Evolutionary conservation across 2,329 filamentous ascomycete species (phyloP), one percentile per base, ranked within the genome.

Genomic region (Fusarium udum): DNA sequence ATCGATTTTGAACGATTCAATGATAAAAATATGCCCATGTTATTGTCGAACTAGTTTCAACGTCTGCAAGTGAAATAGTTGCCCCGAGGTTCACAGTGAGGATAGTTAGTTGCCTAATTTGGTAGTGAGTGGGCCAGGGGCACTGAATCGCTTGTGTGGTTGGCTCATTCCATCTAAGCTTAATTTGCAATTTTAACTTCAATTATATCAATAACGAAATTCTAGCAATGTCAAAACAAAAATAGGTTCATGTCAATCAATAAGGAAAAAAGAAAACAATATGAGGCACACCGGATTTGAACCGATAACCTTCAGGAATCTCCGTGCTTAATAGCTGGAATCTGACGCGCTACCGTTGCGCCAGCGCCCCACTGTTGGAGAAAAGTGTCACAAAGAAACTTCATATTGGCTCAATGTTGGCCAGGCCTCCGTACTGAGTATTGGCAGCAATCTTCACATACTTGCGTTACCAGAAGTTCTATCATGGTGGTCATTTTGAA

Each of bases 321-420:
- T 55, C 51, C 51, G 11, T 55, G 51, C 51, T 55, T 7, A 18
- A 11, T 9, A 53, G 51, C 51, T 53, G 51, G 51, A 53, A 53
- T 53, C 51, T 53, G 51, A 53, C 51, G 51, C 51, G 51, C 51
- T 53, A 53, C 51, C 51, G 51, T 53, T 53, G 51, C 51, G 51
- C 51, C 51, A 53, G 51, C 51, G 51, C 51, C 51, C 51, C 51
- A 53, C 24, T 37, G 34, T 28, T 52, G 48, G 3, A 15, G 8
- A 26, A 26, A 9, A 6, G 13, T 0, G 6, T 36, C 0, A 2
- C 3, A 26, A 34, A 26, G 0, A 11, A 10, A 20, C 1, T 0
- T 15, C 1, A 51, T 51, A 51, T 0, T 6, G 11, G 22, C 10
- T 5, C 8, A 4, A 0, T 14, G 8, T 1, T 2, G 0, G 15